These are phyloP conservation scores for Tolypocladium tropicale DNA, from an alignment of 2,329 filamentous ascomycete species.

Conservation along the genomic window DNA sequence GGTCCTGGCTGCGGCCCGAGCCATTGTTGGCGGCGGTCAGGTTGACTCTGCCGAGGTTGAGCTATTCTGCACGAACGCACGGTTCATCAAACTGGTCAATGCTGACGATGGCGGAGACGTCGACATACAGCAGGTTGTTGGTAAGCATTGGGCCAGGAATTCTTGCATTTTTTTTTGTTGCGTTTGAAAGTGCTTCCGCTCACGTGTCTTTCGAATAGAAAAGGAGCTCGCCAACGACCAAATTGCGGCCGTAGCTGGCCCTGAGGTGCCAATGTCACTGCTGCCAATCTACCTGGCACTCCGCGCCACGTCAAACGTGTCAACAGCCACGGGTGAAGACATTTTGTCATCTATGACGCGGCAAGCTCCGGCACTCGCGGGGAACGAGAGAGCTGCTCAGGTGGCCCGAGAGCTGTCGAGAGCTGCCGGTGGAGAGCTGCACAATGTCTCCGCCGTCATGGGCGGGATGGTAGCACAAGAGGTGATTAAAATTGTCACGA, in stretches of 20 bases:
- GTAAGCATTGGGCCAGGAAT: constrained; percentile 27
- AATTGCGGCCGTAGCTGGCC: constrained; percentile 33
- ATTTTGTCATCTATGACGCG: constrained; percentile 39
- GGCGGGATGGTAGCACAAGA: constrained; percentile 97
- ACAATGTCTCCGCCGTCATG: constrained; percentile 80
- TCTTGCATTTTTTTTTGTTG: no score
- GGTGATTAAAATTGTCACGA: constrained; percentile 78
- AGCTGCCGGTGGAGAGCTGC: constrained; percentile 74
- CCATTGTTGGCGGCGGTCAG: constrained; percentile 33
- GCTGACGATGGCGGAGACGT: constrained; percentile 31
- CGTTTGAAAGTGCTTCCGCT: background rate
- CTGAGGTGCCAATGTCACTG: constrained; percentile 46
- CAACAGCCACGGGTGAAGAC: constrained; percentile 35
- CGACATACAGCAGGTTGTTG: constrained; percentile 40
- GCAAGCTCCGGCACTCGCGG: constrained; percentile 34
- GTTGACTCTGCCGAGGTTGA: constrained; percentile 71
- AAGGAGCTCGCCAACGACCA: constrained; percentile 45
- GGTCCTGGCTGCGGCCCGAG: constrained; percentile 55
- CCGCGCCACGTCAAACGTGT: constrained; percentile 37
- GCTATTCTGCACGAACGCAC: constrained; percentile 89
- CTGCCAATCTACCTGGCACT: constrained; percentile 62
- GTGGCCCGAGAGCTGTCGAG: constrained; percentile 60
- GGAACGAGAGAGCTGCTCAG: constrained; percentile 39
- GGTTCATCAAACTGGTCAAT: constrained; percentile 81
- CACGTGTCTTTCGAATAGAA: constrained; percentile 24